Evolutionary conservation across 2,329 filamentous ascomycete genomes (phyloP).

Genomic region (Talaromyces piceae): DNA sequence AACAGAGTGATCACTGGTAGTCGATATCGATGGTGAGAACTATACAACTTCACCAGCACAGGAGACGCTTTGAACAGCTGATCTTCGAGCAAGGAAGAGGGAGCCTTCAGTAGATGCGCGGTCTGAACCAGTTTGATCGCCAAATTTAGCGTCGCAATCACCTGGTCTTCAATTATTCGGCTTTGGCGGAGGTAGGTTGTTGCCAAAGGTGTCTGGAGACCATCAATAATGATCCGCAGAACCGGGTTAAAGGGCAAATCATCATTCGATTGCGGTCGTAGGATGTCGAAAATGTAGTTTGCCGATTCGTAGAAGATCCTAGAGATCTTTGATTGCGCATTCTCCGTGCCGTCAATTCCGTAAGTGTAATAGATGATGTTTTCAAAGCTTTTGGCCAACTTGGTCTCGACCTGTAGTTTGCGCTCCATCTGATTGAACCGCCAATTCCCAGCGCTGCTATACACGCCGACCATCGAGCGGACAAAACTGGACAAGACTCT

Average conservation of each 20-base stretch:
- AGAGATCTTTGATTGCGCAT: conserved; percentile 46
- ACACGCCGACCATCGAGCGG: conserved; percentile 69
- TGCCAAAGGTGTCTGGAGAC: conserved; percentile 52
- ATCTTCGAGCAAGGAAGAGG: conserved; percentile 61
- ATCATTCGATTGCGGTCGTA: conserved; percentile 62
- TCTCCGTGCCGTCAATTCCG: conserved; percentile 58
- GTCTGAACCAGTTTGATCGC: conserved; percentile 64
- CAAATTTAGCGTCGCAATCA: conserved; percentile 58
- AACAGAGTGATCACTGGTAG: conserved; percentile 61
- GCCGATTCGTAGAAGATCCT: conserved; percentile 65
- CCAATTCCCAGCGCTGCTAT: conserved; percentile 83
- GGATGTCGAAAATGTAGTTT: conserved; percentile 66
- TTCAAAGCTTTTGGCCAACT: conserved; percentile 62
- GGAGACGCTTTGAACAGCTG: conserved; percentile 77
- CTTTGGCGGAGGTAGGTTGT: conserved; percentile 54
- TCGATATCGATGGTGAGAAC: conserved; percentile 59
- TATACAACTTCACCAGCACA: conserved; percentile 68
- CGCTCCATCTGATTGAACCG: conserved; percentile 64
- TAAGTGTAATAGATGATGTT: conserved; percentile 66
- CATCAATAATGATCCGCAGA: conserved; percentile 60
- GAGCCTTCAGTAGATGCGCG: conserved; percentile 55
- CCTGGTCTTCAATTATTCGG: conserved; percentile 53
- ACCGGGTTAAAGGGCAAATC: conserved; percentile 72
- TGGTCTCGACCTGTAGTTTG: conserved; percentile 59
- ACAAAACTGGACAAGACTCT: conserved; percentile 66